A percentile compares a stretch with the other conserved stretches of the same genome.
These are phyloP conservation scores for Apophysomyces variabilis DNA, from an alignment of 371 early-diverging fungal species.

Conservation along the genomic window DNA sequence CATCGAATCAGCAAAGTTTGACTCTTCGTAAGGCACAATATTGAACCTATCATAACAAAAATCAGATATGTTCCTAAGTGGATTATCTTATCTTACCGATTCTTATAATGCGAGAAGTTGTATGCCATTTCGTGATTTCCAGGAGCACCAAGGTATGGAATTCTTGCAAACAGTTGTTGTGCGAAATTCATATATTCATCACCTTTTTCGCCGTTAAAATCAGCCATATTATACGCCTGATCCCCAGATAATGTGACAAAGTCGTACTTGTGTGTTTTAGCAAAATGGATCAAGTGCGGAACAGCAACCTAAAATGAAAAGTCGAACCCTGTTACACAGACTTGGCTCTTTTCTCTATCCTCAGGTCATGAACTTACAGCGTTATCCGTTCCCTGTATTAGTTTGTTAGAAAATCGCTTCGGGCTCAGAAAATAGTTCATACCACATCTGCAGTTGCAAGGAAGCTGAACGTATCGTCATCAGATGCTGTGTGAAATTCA, in stretches of 20 bases:
- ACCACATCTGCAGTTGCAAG: slow-evolving; percentile 50
- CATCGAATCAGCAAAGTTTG: slow-evolving; percentile 38
- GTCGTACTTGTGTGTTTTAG: slow-evolving; percentile 43
- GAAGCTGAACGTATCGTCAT: slow-evolving; percentile 36
- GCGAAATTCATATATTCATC: slow-evolving; percentile 51
- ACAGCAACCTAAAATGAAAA: slow-evolving; percentile 32
- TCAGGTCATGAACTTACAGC: neutral
- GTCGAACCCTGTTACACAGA: too few relatives aligned
- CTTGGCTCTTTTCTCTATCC: too few relatives aligned
- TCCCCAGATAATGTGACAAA: slow-evolving; percentile 53
- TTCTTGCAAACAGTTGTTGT: slow-evolving; percentile 40
- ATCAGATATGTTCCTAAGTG: neutral
- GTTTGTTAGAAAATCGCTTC: neutral
- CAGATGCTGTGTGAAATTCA: slow-evolving; percentile 47
- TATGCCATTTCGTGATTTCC: slow-evolving; percentile 53
- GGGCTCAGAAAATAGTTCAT: slow-evolving; percentile 10
- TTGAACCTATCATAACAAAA: slow-evolving; percentile 25
- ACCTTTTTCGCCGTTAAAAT: slow-evolving; percentile 48
- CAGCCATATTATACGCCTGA: slow-evolving; percentile 51
- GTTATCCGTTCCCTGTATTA: neutral
- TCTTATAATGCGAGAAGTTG: slow-evolving; percentile 51
- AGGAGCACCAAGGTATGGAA: slow-evolving; percentile 47
- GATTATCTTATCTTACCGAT: slow-evolving; percentile 26
- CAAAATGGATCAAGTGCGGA: slow-evolving; percentile 34
- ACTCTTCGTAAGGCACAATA: slow-evolving; percentile 41